These are phyloP conservation scores for Pseudocercospora eumusae DNA, from an alignment of 2,329 filamentous ascomycete species.

Conservation along the genomic window DNA sequence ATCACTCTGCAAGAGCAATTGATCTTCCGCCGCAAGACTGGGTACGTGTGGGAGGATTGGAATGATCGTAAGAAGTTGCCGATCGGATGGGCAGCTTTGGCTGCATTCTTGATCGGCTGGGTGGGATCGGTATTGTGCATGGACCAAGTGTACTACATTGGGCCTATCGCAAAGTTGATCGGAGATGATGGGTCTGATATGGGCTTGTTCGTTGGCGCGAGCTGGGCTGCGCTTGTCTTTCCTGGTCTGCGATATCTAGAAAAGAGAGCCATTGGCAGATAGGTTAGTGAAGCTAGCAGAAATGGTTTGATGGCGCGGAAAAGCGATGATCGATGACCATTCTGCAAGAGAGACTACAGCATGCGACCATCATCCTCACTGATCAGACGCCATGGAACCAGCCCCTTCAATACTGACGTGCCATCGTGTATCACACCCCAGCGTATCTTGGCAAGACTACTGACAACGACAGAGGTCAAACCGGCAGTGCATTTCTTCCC, in stretches of 20 bases:
- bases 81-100: slow-evolving; percentile 44
- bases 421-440: slow-evolving; percentile 66
- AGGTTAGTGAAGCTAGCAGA: not conserved
- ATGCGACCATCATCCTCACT: slow-evolving; percentile 21
- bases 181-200: slow-evolving; percentile 17
- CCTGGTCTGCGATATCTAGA: slow-evolving; percentile 5
- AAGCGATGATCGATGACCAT: not conserved
- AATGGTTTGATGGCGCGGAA: not conserved
- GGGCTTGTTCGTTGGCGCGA: slow-evolving; percentile 4
- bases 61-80: slow-evolving; percentile 44
- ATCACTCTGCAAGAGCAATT: slow-evolving; percentile 48
- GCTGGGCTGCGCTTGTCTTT: slow-evolving; percentile 9
- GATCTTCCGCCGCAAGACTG: slow-evolving; percentile 44
- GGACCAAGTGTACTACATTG: slow-evolving; percentile 33
- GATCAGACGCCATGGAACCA: slow-evolving; percentile 45
- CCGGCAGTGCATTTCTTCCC: slow-evolving; percentile 55
- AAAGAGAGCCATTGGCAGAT: slow-evolving; percentile 6
- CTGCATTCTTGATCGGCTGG: slow-evolving; percentile 32
- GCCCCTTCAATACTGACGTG: slow-evolving; percentile 56
- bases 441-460: slow-evolving; percentile 57
- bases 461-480: slow-evolving; percentile 58
- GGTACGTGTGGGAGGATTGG: slow-evolving; percentile 46
- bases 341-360: not conserved
- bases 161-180: slow-evolving; percentile 28
- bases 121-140: slow-evolving; percentile 32